Percentiles rank a stretch among this genome's conserved stretches.
Conservation (phyloP, 2,329 filamentous ascomycete genomes). For the Botrytis medusae region DNA sequence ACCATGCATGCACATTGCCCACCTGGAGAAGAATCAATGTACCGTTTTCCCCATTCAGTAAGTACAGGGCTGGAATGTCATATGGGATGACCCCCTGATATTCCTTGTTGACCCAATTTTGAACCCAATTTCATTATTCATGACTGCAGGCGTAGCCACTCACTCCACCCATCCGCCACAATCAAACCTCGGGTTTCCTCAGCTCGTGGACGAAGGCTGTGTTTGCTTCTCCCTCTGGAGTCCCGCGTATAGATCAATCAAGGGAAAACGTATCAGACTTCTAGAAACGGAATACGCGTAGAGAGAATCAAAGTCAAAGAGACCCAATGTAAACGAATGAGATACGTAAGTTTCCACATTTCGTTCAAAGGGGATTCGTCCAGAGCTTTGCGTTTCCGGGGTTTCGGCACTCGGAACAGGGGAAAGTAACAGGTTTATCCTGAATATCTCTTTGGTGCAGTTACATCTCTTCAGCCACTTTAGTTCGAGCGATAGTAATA, state of each 20-base stretch:
- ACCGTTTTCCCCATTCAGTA: not conserved
- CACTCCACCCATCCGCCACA: not conserved
- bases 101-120: not conserved
- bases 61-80: constrained; percentile 4
- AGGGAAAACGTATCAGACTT: not conserved
- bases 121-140: not conserved
- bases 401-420: not conserved
- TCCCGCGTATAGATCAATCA: not conserved
- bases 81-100: not conserved
- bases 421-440: not conserved
- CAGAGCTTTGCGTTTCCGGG: not conserved
- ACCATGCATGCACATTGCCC: not conserved
- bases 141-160: not conserved
- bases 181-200: not conserved
- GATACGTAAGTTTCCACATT: not conserved
- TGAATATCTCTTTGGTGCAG: not conserved
- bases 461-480: not conserved
- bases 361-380: not conserved
- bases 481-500: not conserved
- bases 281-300: not conserved
- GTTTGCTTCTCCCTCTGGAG: not conserved
- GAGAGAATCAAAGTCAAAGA: not conserved
- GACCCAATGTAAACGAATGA: not conserved
- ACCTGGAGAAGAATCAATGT: not conserved
- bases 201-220: not conserved